These are phyloP conservation scores for Epichloe coenophiala DNA, from an alignment of 2,329 filamentous ascomycete genomes.

Conservation along the genomic window DNA sequence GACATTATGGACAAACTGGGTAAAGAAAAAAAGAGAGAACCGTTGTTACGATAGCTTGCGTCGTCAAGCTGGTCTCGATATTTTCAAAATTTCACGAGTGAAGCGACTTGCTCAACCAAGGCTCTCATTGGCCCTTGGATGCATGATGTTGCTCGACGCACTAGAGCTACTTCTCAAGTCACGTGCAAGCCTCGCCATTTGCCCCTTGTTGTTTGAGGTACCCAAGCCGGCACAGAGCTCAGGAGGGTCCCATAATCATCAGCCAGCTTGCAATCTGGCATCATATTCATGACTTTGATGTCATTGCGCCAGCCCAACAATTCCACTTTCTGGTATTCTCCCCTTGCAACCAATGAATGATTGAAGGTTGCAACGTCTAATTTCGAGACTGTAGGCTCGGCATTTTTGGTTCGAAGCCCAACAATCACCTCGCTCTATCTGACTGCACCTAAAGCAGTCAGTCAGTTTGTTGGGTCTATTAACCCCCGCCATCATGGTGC, in stretches of 20 bases:
- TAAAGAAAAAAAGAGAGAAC: background rate
- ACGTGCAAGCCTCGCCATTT: background rate
- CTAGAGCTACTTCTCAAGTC: background rate
- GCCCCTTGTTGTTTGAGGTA: background rate
- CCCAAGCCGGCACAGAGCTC: constrained; percentile 11
- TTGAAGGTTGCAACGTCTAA: background rate
- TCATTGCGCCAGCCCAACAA: constrained; percentile 6
- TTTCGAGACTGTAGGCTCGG: constrained; percentile 1
- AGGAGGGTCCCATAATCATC: constrained; percentile 5
- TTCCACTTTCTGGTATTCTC: constrained; percentile 6
- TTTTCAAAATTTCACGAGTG: background rate
- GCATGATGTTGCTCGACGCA: background rate
- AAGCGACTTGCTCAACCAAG: background rate
- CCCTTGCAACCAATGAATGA: background rate
- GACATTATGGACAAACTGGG: constrained; percentile 44
- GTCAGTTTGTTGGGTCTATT: constrained; percentile 8
- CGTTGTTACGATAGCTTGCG: background rate
- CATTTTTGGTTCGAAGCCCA: background rate
- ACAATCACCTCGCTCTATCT: background rate
- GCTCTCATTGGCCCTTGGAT: background rate
- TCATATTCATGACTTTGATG: constrained; percentile 20
- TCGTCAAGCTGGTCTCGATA: background rate
- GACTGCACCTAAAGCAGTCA: constrained; percentile 9
- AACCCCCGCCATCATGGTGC: constrained; percentile 57
- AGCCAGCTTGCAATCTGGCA: constrained; percentile 31